phyloP scores from a whole-genome alignment of 73 alveolate genomes.

The Paramecium sexaurelia region DNA sequence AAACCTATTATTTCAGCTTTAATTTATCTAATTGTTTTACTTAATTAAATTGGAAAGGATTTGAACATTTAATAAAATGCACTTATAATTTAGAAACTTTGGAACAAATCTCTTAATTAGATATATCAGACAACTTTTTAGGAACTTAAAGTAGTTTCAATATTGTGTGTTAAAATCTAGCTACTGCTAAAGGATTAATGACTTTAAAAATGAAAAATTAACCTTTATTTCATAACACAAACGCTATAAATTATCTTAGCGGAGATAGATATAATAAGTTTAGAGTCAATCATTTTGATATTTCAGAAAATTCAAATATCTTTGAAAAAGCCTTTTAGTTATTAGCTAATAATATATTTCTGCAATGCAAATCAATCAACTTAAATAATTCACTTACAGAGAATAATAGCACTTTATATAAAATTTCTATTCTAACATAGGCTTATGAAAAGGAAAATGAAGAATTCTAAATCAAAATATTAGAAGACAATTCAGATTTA shows the following conservation, averaged over 20 bases:
- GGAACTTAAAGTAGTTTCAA: not conserved
- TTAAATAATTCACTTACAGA: not conserved
- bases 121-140: not conserved
- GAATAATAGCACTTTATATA: not conserved
- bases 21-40: not conserved
- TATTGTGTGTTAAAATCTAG: not conserved
- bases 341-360: not conserved
- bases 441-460: not conserved
- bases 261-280: constrained; percentile 50
- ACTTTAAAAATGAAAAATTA: not conserved
- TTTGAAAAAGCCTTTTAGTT: constrained; percentile 6
- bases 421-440: not conserved
- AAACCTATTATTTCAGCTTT: not conserved
- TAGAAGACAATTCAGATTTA: not conserved
- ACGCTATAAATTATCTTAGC: not conserved
- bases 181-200: constrained; percentile 12
- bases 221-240: not conserved
- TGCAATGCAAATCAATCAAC: not conserved
- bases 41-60: not conserved
- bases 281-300: not conserved
- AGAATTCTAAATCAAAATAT: not conserved
- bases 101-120: not conserved
- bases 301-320: not conserved
- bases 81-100: constrained; percentile 20
- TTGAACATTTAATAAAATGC: not conserved